phyloP scores from a whole-genome alignment of 1,139 yeast species.

The Kodamaea sp. region DNA sequence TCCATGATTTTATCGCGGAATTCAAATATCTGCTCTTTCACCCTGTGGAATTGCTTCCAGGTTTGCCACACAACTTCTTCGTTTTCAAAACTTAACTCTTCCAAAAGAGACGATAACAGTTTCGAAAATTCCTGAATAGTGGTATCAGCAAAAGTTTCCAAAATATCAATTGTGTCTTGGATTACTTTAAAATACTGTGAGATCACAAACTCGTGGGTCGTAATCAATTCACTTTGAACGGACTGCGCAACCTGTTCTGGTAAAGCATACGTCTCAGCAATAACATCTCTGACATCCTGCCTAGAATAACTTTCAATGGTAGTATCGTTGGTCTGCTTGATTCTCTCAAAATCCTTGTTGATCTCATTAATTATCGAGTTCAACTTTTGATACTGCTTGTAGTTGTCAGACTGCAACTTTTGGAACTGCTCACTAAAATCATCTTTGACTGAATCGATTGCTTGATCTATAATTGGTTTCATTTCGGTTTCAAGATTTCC shows the following conservation, averaged over 20 bases:
- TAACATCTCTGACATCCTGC: slow-evolving; percentile 58
- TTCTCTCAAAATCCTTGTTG: slow-evolving; percentile 48
- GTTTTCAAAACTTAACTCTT: slow-evolving; percentile 28
- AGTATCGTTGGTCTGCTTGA: slow-evolving; percentile 39
- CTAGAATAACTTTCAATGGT: slow-evolving; percentile 43
- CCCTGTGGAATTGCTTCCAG: slow-evolving; percentile 65
- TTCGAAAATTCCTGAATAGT: slow-evolving; percentile 56
- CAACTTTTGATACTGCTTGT: slow-evolving; percentile 46
- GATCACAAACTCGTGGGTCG: slow-evolving; percentile 31
- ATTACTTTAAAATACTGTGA: slow-evolving; percentile 46
- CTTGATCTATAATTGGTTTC: slow-evolving; percentile 33
- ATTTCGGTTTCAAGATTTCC: slow-evolving; percentile 43
- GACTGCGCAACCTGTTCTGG: slow-evolving; percentile 34
- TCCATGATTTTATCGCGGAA: slow-evolving; percentile 59
- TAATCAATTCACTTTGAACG: slow-evolving; percentile 38
- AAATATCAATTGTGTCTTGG: slow-evolving; percentile 59
- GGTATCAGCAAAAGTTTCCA: slow-evolving; percentile 72
- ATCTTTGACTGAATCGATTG: slow-evolving; percentile 36
- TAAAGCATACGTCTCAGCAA: slow-evolving; percentile 38
- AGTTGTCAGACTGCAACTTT: slow-evolving; percentile 42
- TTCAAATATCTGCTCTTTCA: slow-evolving; percentile 55
- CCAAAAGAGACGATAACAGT: slow-evolving; percentile 33
- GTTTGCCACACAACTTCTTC: slow-evolving; percentile 55
- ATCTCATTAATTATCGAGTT: slow-evolving; percentile 49
- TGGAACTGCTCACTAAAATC: slow-evolving; percentile 42